Evolutionary conservation across 768 basidiomycete species (phyloP).

Genomic region (Phanerochaete carnosa): DNA sequence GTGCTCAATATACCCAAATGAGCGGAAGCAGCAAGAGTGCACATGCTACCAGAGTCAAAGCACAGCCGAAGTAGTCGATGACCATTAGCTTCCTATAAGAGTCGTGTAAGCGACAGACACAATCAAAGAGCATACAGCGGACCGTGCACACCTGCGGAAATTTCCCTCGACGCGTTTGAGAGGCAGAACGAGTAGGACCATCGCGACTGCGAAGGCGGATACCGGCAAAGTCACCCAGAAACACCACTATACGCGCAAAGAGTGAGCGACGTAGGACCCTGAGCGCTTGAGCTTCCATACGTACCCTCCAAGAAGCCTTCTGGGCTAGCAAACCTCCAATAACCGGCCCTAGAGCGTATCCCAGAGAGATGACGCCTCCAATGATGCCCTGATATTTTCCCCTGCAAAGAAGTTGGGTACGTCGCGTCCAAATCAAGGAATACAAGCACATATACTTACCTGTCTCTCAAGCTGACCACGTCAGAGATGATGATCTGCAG

Average conservation of each 20-base stretch:
- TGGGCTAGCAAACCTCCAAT: slow-evolving; percentile 65
- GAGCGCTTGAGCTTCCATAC: no score
- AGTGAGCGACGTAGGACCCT: background rate
- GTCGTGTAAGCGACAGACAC: background rate
- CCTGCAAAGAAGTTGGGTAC: slow-evolving; percentile 27
- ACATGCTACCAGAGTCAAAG: slow-evolving; percentile 57
- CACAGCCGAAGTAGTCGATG: slow-evolving; percentile 61
- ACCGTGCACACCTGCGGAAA: slow-evolving; percentile 50
- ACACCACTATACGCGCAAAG: slow-evolving; percentile 52
- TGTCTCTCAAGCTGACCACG: slow-evolving; percentile 65
- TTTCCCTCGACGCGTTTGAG: slow-evolving; percentile 66
- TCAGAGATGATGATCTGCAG: slow-evolving; percentile 72
- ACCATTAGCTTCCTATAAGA: slow-evolving; percentile 53
- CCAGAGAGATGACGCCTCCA: slow-evolving; percentile 54
- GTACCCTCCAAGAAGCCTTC: slow-evolving; percentile 59
- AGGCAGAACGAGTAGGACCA: slow-evolving; percentile 62
- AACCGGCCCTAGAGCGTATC: slow-evolving; percentile 65
- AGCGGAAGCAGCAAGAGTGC: slow-evolving; percentile 65
- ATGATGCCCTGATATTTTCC: slow-evolving; percentile 81
- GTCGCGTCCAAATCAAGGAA: background rate
- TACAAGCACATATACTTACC: slow-evolving; percentile 32
- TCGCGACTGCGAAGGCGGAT: slow-evolving; percentile 47
- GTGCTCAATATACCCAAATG: slow-evolving; percentile 53
- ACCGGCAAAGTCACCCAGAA: slow-evolving; percentile 72
- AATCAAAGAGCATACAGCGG: slow-evolving; percentile 20